Conservation (phyloP, 148 eudicot species). For the Vaccinium vitisidaea region DNA sequence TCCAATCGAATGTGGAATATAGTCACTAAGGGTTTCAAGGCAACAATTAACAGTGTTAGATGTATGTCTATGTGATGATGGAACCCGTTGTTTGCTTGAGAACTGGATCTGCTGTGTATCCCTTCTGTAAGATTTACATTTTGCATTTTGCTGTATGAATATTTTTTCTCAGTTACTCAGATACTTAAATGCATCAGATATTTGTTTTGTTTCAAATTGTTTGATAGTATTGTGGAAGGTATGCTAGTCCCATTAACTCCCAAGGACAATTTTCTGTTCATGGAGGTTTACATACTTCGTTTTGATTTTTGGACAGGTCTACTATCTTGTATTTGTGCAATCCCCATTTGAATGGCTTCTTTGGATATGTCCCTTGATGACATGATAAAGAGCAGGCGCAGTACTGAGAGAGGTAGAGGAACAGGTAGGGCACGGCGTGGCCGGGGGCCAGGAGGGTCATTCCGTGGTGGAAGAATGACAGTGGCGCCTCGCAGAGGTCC, state of each 20-base stretch:
- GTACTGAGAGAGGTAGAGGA: slow-evolving; percentile 50
- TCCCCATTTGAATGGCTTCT: slow-evolving; percentile 43
- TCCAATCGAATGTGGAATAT: not conserved
- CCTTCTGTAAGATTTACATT: too few relatives aligned
- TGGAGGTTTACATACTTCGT: not conserved
- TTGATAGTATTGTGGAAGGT: too few relatives aligned
- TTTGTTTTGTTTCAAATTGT: not conserved
- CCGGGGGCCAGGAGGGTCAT: slow-evolving; percentile 56
- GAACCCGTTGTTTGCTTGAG: not conserved
- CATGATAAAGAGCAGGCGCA: slow-evolving; percentile 69
- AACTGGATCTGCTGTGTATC: not conserved
- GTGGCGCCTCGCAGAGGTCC: slow-evolving; percentile 57
- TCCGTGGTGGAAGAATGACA: slow-evolving; percentile 57
- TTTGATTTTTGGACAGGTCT: slow-evolving; percentile 14
- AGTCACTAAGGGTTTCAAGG: not conserved
- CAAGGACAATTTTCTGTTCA: not conserved
- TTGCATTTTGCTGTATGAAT: not conserved
- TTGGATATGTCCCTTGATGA: slow-evolving; percentile 82
- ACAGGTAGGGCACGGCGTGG: slow-evolving; percentile 57
- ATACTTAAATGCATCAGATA: not conserved
- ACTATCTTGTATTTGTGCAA: slow-evolving; percentile 16
- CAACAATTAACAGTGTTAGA: not conserved
- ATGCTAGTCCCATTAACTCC: too few relatives aligned
- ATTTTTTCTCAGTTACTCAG: not conserved
- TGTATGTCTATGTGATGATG: not conserved